Percentiles rank a stretch among this genome's conserved stretches.
Conservation (phyloP, 257 asterid genomes). For the Solanum bulbocastanum region DNA sequence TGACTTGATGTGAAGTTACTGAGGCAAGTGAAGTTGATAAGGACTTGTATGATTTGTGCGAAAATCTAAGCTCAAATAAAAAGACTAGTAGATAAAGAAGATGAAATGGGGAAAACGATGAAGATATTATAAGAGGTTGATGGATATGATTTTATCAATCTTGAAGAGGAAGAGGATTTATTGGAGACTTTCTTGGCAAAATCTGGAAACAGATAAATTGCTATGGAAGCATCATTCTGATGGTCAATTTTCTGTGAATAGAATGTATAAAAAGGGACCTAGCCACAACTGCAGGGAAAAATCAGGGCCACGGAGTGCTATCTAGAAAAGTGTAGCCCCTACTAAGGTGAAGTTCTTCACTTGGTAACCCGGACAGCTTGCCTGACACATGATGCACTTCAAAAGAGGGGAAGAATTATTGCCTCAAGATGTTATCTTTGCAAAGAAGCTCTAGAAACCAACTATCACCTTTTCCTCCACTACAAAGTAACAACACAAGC, state of each 20-base stretch:
- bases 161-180: constrained; percentile 20
- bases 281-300: not conserved
- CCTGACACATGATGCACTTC: not conserved
- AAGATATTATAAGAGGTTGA: not conserved
- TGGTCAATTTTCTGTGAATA: not conserved
- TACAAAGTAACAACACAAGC: not conserved
- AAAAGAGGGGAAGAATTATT: not conserved
- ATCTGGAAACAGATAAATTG: not conserved
- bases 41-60: not conserved
- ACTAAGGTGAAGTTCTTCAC: not conserved
- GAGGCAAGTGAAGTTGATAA: not conserved
- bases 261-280: not conserved
- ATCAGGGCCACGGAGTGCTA: not conserved
- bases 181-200: not conserved
- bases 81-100: not conserved
- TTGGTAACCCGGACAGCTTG: not conserved
- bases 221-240: not conserved
- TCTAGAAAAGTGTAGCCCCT: not conserved
- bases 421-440: not conserved
- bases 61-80: not conserved
- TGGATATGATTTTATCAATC: constrained; percentile 9
- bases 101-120: not conserved
- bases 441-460: not conserved
- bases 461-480: not conserved
- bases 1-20: not conserved